These are phyloP conservation scores for Aleurites moluccanus DNA, from an alignment of 441 rosid genomes.

Conservation along the genomic window DNA sequence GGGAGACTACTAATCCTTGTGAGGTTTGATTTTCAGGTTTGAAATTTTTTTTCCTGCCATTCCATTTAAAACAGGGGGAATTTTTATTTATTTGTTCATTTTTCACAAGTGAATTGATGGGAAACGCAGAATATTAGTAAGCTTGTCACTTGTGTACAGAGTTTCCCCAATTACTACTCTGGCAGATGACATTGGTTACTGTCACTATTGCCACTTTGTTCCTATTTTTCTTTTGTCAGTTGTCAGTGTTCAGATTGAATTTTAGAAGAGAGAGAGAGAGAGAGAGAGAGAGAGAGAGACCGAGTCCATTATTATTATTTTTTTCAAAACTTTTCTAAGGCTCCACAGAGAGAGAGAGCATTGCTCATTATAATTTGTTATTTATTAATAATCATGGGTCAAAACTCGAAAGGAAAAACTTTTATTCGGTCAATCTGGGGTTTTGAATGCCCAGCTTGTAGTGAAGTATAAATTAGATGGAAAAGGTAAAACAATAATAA, in stretches of 20 bases:
- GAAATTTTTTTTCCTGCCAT: constrained; percentile 1
- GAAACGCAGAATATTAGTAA: constrained; percentile 6
- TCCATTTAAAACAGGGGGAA: constrained; percentile 8
- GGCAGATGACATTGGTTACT: neutral
- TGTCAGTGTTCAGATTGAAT: neutral
- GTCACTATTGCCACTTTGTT: neutral
- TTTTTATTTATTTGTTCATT: neutral
- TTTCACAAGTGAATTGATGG: constrained; percentile 6
- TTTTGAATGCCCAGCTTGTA: too few relatives aligned
- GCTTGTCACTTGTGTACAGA: constrained; percentile 20
- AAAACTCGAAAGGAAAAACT: too few relatives aligned
- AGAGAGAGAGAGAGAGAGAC: too few relatives aligned
- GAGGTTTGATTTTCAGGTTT: constrained; percentile 20
- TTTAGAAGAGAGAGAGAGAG: neutral
- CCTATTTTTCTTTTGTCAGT: neutral
- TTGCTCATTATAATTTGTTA: too few relatives aligned
- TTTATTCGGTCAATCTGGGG: too few relatives aligned
- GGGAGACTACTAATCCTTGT: constrained; percentile 25
- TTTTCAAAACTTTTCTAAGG: too few relatives aligned
- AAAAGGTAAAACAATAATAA: neutral
- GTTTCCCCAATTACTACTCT: neutral
- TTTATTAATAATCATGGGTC: too few relatives aligned
- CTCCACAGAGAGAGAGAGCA: too few relatives aligned
- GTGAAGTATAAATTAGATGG: neutral
- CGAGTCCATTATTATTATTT: too few relatives aligned